phyloP scores from a whole-genome alignment of 306 rosid genomes.

The Mimosa pudica region DNA sequence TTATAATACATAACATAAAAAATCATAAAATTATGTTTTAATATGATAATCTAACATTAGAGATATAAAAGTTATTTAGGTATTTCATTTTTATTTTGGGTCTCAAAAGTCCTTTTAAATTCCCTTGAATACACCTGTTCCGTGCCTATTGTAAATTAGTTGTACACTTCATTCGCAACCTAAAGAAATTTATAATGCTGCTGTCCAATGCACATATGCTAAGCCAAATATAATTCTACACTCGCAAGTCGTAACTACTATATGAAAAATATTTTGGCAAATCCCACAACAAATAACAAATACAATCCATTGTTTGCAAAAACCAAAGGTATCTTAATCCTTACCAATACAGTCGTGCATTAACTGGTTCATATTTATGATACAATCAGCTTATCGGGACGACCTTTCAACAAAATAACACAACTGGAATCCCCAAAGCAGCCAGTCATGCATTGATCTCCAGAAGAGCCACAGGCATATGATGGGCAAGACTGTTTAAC shows the following conservation, averaged over 20 bases:
- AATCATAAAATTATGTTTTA: too few species aligned
- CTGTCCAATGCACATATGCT: background rate
- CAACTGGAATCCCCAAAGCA: slow-evolving; percentile 32
- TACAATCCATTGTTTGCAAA: background rate
- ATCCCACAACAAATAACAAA: background rate
- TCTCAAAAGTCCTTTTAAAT: background rate
- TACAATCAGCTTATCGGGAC: background rate
- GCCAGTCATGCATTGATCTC: slow-evolving; percentile 4
- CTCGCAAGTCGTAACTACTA: background rate
- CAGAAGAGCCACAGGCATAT: slow-evolving; percentile 10
- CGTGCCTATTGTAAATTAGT: background rate
- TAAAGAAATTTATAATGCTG: background rate
- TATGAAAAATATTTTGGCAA: background rate
- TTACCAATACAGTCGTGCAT: background rate
- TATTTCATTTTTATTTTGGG: background rate
- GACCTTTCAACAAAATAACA: slow-evolving; percentile 12
- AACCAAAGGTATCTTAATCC: background rate
- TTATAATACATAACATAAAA: too few species aligned
- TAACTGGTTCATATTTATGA: background rate
- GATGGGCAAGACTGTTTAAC: slow-evolving; percentile 22
- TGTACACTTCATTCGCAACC: background rate
- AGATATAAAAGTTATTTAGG: background rate
- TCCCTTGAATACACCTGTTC: background rate
- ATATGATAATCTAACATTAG: background rate
- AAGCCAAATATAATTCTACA: background rate